A percentile compares a stretch with the other conserved stretches of the same genome.
Conservation (phyloP, 768 basidiomycete genomes). For the Phaffia australis region DNA sequence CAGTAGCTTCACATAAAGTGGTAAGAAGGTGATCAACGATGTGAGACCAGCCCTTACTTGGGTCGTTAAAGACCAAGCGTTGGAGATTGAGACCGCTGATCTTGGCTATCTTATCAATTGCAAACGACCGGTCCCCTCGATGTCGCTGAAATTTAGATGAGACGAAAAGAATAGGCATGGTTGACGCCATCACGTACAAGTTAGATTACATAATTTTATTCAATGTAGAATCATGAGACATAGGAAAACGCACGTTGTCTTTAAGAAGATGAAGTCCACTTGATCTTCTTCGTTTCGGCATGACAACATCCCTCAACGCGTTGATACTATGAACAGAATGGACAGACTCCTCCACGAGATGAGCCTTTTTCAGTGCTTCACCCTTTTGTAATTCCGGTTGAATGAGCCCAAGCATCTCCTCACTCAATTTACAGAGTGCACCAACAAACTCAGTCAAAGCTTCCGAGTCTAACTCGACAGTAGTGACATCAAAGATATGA, state of each 20-base stretch:
- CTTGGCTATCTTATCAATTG: constrained; percentile 72
- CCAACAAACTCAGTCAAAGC: constrained; percentile 67
- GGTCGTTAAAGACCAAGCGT: constrained; percentile 70
- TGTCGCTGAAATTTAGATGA: background rate
- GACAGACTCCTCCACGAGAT: background rate
- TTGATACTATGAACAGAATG: constrained; percentile 5
- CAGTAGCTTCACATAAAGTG: constrained; percentile 57
- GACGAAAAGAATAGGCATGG: background rate
- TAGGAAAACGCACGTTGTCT: constrained; percentile 51
- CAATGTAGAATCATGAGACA: background rate
- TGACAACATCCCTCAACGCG: background rate
- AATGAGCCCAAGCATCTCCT: constrained; percentile 67
- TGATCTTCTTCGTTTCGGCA: constrained; percentile 47
- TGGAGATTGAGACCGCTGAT: constrained; percentile 74
- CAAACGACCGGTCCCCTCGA: constrained; percentile 61
- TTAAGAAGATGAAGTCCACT: constrained; percentile 81
- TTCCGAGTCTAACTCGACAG: constrained; percentile 63
- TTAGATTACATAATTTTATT: background rate
- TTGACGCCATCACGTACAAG: no score
- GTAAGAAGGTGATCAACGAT: constrained; percentile 69
- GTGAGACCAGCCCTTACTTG: constrained; percentile 72
- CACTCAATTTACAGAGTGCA: constrained; percentile 76
- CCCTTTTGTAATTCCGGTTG: constrained; percentile 5
- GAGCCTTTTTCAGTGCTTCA: constrained; percentile 27
- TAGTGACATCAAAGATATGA: constrained; percentile 69